Percentiles rank a stretch among this genome's conserved stretches.
These are phyloP conservation scores for Pythium sukuiense DNA, from an alignment of 352 stramenopile species.

Conservation along the genomic window DNA sequence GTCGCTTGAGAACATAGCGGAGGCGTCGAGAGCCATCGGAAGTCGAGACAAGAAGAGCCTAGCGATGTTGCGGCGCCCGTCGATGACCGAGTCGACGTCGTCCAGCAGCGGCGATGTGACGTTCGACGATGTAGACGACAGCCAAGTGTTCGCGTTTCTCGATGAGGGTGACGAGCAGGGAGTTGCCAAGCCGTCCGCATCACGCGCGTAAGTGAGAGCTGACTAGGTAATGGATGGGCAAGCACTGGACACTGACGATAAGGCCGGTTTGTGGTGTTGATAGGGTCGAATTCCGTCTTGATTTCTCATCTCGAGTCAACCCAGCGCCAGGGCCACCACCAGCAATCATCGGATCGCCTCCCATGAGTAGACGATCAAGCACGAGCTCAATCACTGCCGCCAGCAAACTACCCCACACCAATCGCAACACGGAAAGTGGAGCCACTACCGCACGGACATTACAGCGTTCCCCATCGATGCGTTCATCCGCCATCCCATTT, in stretches of 20 bases:
- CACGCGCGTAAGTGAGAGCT: constrained; percentile 11
- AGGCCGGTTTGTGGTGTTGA: neutral
- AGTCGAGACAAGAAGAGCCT: neutral
- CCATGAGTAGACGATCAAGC: constrained; percentile 18
- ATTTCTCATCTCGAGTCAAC: constrained; percentile 50
- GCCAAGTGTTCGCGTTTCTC: constrained; percentile 54
- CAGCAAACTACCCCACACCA: neutral
- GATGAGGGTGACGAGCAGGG: constrained; percentile 41
- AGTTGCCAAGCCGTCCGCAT: neutral
- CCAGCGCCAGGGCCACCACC: constrained; percentile 17
- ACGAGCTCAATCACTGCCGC: neutral
- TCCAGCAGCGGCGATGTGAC: constrained; percentile 59
- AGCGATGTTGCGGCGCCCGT: constrained; percentile 32
- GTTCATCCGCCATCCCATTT: constrained; percentile 4
- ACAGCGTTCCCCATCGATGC: constrained; percentile 26
- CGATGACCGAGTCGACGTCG: constrained; percentile 38
- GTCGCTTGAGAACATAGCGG: neutral
- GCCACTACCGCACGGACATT: neutral
- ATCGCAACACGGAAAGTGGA: neutral
- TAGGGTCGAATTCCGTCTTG: constrained; percentile 52
- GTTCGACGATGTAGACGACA: constrained; percentile 63
- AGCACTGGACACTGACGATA: too few relatives aligned
- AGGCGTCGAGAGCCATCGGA: constrained; percentile 1
- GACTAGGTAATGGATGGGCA: neutral
- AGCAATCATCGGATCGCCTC: neutral